A percentile compares a stretch with the other conserved stretches of the same genome.
These are phyloP conservation scores for Pueraria montana DNA, from an alignment of 306 rosid species.

Conservation along the genomic window DNA sequence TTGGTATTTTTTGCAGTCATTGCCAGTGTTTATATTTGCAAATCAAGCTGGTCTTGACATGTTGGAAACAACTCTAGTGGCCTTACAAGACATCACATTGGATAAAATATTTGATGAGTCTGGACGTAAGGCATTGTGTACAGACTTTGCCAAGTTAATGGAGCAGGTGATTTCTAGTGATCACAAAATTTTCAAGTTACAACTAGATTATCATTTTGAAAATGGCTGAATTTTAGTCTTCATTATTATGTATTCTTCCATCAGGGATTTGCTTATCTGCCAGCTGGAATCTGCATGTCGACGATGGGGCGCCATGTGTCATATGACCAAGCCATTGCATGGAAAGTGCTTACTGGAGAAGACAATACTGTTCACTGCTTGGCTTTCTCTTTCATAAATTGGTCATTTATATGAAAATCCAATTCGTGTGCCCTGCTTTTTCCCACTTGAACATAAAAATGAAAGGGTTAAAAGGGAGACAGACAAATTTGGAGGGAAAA, in stretches of 20 bases:
- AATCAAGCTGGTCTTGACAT: constrained; percentile 98
- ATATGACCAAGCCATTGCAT: constrained; percentile 90
- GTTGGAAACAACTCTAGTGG: constrained; percentile 93
- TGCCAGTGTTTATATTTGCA: constrained; percentile 89
- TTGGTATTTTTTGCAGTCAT: constrained; percentile 63
- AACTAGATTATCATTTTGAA: not conserved
- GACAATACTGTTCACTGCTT: constrained; percentile 85
- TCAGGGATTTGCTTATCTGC: constrained; percentile 88
- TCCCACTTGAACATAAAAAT: constrained; percentile 41
- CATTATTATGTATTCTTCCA: not conserved
- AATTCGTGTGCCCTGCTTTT: constrained; percentile 38
- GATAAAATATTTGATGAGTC: constrained; percentile 90
- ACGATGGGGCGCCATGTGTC: constrained; percentile 92
- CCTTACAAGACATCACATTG: constrained; percentile 93
- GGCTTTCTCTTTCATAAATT: constrained; percentile 89
- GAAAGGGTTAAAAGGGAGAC: constrained; percentile 37
- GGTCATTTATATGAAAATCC: constrained; percentile 92
- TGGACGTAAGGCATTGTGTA: constrained; percentile 79
- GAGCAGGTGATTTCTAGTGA: constrained; percentile 68
- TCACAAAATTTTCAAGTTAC: not conserved
- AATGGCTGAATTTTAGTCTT: not conserved
- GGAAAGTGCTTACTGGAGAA: constrained; percentile 90
- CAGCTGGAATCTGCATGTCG: constrained; percentile 91
- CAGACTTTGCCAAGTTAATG: constrained; percentile 91
- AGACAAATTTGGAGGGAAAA: constrained; percentile 37